Conservation (phyloP, 805 yeast genomes). For the Brettanomyces bruxellensis region DNA sequence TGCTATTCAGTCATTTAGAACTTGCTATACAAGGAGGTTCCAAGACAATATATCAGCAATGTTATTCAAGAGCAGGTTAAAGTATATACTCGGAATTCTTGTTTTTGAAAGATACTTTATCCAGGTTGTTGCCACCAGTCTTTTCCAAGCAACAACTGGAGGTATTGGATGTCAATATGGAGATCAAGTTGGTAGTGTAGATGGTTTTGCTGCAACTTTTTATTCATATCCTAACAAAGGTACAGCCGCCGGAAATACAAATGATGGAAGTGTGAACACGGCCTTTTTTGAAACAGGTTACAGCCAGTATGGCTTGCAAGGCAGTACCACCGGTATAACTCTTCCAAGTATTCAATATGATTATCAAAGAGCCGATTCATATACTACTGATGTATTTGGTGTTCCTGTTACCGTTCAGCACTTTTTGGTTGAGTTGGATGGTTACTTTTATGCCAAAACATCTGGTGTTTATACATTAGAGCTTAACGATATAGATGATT, state of each 20-base stretch:
- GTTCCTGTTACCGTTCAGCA: too few relatives aligned
- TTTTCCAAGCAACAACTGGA: background rate
- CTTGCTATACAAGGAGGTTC: too few relatives aligned
- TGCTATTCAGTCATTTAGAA: too few relatives aligned
- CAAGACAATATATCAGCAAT: too few relatives aligned
- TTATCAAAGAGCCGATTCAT: background rate
- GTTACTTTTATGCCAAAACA: constrained; percentile 17
- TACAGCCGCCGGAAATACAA: background rate
- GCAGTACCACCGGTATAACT: background rate
- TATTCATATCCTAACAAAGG: background rate
- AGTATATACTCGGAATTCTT: too few relatives aligned
- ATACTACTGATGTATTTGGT: background rate
- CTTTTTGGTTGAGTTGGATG: constrained; percentile 1
- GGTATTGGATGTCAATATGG: background rate
- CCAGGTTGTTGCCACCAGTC: too few relatives aligned
- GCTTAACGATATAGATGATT: constrained; percentile 21
- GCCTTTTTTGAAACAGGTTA: background rate
- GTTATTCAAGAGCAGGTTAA: too few relatives aligned
- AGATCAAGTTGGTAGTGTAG: background rate
- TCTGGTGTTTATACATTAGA: constrained; percentile 22
- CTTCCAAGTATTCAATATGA: background rate
- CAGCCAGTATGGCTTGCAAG: background rate
- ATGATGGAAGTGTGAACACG: background rate
- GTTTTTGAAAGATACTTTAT: too few relatives aligned
- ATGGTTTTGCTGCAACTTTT: background rate